A percentile compares a stretch with the other conserved stretches of the same genome.
Evolutionary conservation across 2,329 filamentous ascomycete genomes (phyloP).

Genomic region (Fusarium praegraminearum): DNA sequence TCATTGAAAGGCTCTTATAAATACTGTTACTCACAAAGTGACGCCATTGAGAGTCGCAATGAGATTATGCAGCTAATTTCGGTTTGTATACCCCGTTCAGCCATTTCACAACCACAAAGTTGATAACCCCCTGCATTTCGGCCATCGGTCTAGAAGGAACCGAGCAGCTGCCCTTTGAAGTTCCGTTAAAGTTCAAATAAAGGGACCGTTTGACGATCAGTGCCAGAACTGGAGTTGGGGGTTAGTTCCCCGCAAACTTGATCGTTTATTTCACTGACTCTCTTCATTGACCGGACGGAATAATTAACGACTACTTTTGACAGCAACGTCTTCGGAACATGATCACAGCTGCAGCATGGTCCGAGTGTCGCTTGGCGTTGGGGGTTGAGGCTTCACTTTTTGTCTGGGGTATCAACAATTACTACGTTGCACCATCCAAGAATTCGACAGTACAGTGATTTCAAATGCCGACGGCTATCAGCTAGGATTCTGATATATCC

Average conservation of each 20-base stretch:
- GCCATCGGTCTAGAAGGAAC: conserved; percentile 8
- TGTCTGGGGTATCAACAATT: not conserved
- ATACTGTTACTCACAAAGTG: not conserved
- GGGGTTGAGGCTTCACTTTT: not conserved
- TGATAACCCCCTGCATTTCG: conserved; percentile 28
- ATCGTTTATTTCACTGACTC: not conserved
- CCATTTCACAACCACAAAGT: not conserved
- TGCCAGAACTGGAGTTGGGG: not conserved
- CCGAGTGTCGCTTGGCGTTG: not conserved
- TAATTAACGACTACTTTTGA: not conserved
- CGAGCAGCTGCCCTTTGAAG: conserved; percentile 7
- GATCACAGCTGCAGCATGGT: too few species aligned
- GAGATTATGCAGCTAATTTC: conserved; percentile 39
- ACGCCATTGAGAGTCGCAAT: conserved; percentile 35
- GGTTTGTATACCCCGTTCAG: conserved; percentile 33
- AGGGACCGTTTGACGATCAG: not conserved
- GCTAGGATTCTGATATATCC: not conserved
- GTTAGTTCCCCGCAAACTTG: not conserved
- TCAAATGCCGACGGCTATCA: not conserved
- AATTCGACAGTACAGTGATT: not conserved
- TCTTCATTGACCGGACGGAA: not conserved
- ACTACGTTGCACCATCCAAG: not conserved
- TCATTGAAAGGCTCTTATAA: not conserved
- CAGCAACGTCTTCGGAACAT: too few species aligned
- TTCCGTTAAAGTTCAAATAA: not conserved